A percentile compares a stretch with the other conserved stretches of the same genome.
phyloP scores from a whole-genome alignment of 1,284 basidiomycete species.

The Heliocybe sulcata region DNA sequence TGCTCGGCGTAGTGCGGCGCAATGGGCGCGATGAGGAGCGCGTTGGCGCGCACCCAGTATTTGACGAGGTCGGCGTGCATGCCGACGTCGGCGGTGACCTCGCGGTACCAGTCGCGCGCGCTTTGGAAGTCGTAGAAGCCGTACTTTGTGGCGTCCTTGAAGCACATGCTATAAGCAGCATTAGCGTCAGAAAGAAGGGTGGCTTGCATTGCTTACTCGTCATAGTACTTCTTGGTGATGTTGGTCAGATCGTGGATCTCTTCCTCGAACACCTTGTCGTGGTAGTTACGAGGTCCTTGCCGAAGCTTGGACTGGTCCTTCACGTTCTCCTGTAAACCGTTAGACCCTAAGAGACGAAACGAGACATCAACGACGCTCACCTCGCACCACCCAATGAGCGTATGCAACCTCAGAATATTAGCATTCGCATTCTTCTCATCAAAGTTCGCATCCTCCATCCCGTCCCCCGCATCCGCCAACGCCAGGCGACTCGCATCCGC shows the following conservation, averaged over 20 bases:
- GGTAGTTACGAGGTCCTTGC: conserved; percentile 61
- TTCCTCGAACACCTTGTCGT: conserved; percentile 88
- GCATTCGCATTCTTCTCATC: conserved; percentile 99
- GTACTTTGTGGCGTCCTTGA: conserved; percentile 93
- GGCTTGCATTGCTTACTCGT: conserved; percentile 52
- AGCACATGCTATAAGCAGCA: conserved; percentile 64
- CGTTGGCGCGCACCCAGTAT: conserved; percentile 79
- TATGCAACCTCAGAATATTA: conserved; percentile 92
- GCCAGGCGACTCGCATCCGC: conserved; percentile 90
- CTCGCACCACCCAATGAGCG: conserved; percentile 88
- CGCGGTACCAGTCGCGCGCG: conserved; percentile 93
- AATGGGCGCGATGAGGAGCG: conserved; percentile 82
- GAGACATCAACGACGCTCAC: conserved; percentile 33
- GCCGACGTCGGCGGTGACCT: conserved; percentile 82
- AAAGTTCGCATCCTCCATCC: conserved; percentile 97
- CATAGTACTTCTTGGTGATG: conserved; percentile 74
- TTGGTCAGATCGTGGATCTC: conserved; percentile 87
- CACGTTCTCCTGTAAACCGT: conserved; percentile 58
- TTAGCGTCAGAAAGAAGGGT: conserved; percentile 4
- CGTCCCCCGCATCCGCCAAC: conserved; percentile 96
- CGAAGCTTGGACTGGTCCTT: conserved; percentile 66
- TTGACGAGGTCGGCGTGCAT: conserved; percentile 83
- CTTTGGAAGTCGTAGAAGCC: conserved; percentile 97
- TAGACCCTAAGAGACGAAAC: not conserved
- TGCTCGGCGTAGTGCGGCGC: conserved; percentile 96